A percentile compares a stretch with the other conserved stretches of the same genome.
Evolutionary conservation across 2,329 filamentous ascomycete species (phyloP).

Genomic region (Exophiala phaeomuriformis): DNA sequence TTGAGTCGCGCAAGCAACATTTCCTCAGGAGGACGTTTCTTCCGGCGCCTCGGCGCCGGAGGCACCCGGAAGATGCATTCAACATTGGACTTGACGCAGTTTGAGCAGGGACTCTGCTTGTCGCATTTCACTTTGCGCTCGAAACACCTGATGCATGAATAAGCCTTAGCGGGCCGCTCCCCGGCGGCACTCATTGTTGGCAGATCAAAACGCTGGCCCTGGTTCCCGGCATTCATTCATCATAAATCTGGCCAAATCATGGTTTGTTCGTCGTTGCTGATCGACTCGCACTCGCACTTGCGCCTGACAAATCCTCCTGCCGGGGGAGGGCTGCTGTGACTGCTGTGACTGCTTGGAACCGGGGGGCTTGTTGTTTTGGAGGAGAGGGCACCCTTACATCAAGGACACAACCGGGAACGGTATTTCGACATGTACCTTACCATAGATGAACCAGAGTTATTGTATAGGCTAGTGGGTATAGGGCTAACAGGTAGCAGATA

Average conservation of each 20-base stretch:
- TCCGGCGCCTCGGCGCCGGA: conserved; percentile 26
- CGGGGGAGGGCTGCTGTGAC: too few species aligned
- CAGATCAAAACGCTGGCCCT: background rate
- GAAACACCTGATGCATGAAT: conserved; percentile 28
- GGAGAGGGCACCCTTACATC: too few species aligned
- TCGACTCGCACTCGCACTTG: too few species aligned
- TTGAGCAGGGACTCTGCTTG: conserved; percentile 37
- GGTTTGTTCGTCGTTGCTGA: background rate
- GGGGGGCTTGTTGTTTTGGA: too few species aligned
- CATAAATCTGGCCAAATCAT: background rate
- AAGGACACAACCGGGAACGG: too few species aligned
- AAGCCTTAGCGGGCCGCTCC: conserved; percentile 18
- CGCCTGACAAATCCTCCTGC: too few species aligned
- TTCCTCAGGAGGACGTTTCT: conserved; percentile 27
- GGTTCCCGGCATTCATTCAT: background rate
- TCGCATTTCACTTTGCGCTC: conserved; percentile 40
- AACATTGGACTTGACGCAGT: conserved; percentile 37
- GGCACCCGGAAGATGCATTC: conserved; percentile 34
- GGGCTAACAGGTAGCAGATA: background rate
- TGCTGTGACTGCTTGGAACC: too few species aligned
- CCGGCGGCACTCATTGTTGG: conserved; percentile 2
- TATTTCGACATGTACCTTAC: too few species aligned
- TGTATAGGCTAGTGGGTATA: background rate
- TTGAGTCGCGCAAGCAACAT: conserved; percentile 23
- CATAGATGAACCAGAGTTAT: background rate